Evolutionary conservation across 2,329 filamentous ascomycete genomes (phyloP), one percentile per base, ranked within the genome.

Genomic region (Lachnellula arida): DNA sequence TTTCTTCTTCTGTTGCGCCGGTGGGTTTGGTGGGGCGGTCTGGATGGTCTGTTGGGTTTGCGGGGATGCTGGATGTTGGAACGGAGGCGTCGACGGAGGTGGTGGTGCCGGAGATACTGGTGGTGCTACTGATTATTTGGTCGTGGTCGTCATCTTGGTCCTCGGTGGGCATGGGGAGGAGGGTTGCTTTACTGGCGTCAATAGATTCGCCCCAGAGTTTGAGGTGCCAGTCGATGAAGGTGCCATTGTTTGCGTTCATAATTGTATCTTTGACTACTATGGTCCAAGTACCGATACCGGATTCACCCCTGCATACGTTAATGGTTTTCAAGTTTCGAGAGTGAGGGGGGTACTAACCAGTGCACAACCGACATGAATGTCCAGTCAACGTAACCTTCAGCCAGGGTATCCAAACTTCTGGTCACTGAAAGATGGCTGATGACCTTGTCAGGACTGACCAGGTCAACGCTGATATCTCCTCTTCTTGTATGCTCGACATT

Each of bases 331-430:
- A n/a, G n/a, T n/a, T n/a, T n/a, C n/a, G n/a, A n/a, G n/a, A n/a
- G n/a, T n/a, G n/a, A n/a, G n/a, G n/a, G n/a, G n/a, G n/a, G n/a
- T n/a, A n/a, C n/a, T n/a, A n/a, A n/a, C n/a, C n/a, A 99, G 71
- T 99, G 94, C 61, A 87, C 92, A 39, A 99, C 94, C 59, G 87
- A 95, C 94, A 99, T 99, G 67, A 99, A 99, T 0, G 93, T 97
- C 94, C 94, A 99, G 74, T 97, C 91, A 39, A 86, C 76, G 70
- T 97, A 99, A 8, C 94, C 94, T 22, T 74, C 73, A 0, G 74
- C 70, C 37, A 80, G 81, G 1, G 80, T 76, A 71, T 99, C 94
- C 22, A 82, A 72, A 57, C 80, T 80, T 61, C 94, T 87, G 1
- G 87, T 77, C 12, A 86, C 88, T 4, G 92, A 88, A 52, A 99